A percentile compares a stretch with the other conserved stretches of the same genome.
These are phyloP conservation scores for Penicillium canescens DNA, from an alignment of 495 filamentous ascomycete genomes.

Conservation along the genomic window DNA sequence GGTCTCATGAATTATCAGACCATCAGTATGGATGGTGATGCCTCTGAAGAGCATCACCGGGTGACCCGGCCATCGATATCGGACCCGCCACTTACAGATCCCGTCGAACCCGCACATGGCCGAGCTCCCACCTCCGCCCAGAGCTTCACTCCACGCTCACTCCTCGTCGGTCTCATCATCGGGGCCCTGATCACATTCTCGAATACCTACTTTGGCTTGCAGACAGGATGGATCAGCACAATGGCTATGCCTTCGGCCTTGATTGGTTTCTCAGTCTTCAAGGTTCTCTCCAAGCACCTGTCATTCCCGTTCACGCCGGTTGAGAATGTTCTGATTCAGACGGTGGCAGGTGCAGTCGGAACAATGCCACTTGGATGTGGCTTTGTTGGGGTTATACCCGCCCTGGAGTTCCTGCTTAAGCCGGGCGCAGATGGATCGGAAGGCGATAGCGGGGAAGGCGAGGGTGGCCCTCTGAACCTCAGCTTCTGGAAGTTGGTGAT, in stretches of 20 bases:
- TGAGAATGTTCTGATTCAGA: constrained; percentile 97
- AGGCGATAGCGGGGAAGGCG: constrained; percentile 54
- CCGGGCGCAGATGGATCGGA: constrained; percentile 61
- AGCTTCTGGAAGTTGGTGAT: constrained; percentile 75
- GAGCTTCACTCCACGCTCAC: constrained; percentile 78
- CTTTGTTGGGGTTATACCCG: constrained; percentile 92
- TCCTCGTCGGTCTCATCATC: constrained; percentile 78
- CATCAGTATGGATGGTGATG: constrained; percentile 34
- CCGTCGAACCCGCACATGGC: not conserved
- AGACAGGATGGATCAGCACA: constrained; percentile 87
- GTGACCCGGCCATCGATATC: constrained; percentile 8
- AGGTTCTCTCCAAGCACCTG: constrained; percentile 67
- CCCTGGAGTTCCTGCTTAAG: constrained; percentile 80
- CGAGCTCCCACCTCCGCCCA: constrained; percentile 31
- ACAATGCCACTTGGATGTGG: constrained; percentile 97
- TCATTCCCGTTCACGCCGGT: constrained; percentile 84
- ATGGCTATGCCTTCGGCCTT: constrained; percentile 93
- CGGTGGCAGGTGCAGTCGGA: constrained; percentile 90
- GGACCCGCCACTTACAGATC: constrained; percentile 1
- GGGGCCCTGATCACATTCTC: constrained; percentile 90
- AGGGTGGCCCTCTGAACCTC: constrained; percentile 70
- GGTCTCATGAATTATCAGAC: constrained; percentile 41
- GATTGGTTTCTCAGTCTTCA: constrained; percentile 97
- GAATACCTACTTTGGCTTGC: constrained; percentile 97
- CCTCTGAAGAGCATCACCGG: constrained; percentile 11